These are phyloP conservation scores for Penicillium sclerotiorum DNA, from an alignment of 2,329 filamentous ascomycete genomes.

Conservation along the genomic window DNA sequence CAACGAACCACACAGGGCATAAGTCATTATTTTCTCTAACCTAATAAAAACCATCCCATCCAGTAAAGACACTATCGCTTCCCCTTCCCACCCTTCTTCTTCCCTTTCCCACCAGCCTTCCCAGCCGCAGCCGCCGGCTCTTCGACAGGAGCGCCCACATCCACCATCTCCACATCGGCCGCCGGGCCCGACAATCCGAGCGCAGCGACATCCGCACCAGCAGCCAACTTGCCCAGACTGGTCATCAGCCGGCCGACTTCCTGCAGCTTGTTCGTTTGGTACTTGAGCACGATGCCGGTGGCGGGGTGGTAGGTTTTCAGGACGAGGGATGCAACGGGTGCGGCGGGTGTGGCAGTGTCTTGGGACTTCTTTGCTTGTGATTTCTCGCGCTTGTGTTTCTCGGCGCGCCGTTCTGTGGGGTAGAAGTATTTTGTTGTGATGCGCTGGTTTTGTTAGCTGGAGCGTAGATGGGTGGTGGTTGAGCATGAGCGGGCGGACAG, in stretches of 20 bases:
- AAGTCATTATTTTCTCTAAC: conserved; percentile 16
- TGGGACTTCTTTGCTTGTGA: conserved; percentile 31
- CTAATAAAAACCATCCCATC: neutral
- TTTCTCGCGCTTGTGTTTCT: conserved; percentile 33
- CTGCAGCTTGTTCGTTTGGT: conserved; percentile 74
- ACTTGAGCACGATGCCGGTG: conserved; percentile 83
- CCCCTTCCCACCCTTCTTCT: conserved; percentile 71
- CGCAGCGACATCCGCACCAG: conserved; percentile 65
- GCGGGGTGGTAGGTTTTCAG: conserved; percentile 88
- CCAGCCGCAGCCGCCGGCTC: conserved; percentile 37
- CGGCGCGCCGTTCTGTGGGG: conserved; percentile 31
- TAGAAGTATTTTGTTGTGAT: conserved; percentile 93
- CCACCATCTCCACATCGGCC: conserved; percentile 37
- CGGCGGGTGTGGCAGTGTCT: conserved; percentile 51
- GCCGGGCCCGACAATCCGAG: conserved; percentile 38
- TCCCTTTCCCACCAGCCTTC: conserved; percentile 37
- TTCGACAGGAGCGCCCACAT: conserved; percentile 39
- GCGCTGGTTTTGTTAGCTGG: conserved; percentile 58
- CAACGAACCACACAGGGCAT: conserved; percentile 7
- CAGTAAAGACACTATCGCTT: conserved; percentile 57
- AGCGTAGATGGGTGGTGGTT: conserved; percentile 2
- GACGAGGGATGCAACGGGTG: conserved; percentile 69
- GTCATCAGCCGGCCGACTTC: conserved; percentile 84
- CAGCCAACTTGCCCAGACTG: conserved; percentile 74
- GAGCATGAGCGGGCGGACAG: too few species aligned